Base-by-base conservation (phyloP, 1,139 yeast species). In the Debaryomyces sp. region DNA sequence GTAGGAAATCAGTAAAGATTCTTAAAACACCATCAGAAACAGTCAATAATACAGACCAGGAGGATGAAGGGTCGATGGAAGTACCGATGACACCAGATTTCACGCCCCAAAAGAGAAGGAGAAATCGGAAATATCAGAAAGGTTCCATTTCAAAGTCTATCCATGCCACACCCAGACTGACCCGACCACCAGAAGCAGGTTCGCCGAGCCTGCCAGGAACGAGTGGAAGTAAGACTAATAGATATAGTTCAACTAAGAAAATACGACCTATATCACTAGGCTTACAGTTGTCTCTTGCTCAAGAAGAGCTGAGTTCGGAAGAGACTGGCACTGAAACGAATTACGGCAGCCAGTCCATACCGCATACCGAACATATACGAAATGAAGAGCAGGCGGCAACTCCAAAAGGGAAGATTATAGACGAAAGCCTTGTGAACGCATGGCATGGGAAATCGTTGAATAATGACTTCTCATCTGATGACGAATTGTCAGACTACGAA, bases 371-470 rank as follows among this genome's bases (percentile, higher is more conserved):
- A 35, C 10, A 7, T 12, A 12, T 26, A 37, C n/a, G 15, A 12
- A 41, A 21, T 8, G 33, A 12, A 6, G 17, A 13, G 10, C 29
- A 24, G 21, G 56, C 55, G 5, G 29, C 24, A 13, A 75, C 80
- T 1, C 80, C 80, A 0, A 50, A 58, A 5, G 60, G 54, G 15
- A 78, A 74, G 50, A 26, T 75, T 33, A 72, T 75, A 10, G 59
- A 64, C 45, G 76, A 72, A 3, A 62, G 63, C 3, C 56, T 64
- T 45, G 69, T 73, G n/a, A 54, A 62, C 22, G 63, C 65, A 22
- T 75, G 80, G 80, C 70, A 74, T 48, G 75, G 70, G 0, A 68
- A 68, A 43, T 62, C 70, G 4, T 59, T 54, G 54, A 58, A 60
- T 43, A 57, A 57, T 46, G 59, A 58, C 18, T 64, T 63, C 30